Base-by-base conservation (phyloP, 805 yeast species). In the Hagleromyces aurorensis region DNA sequence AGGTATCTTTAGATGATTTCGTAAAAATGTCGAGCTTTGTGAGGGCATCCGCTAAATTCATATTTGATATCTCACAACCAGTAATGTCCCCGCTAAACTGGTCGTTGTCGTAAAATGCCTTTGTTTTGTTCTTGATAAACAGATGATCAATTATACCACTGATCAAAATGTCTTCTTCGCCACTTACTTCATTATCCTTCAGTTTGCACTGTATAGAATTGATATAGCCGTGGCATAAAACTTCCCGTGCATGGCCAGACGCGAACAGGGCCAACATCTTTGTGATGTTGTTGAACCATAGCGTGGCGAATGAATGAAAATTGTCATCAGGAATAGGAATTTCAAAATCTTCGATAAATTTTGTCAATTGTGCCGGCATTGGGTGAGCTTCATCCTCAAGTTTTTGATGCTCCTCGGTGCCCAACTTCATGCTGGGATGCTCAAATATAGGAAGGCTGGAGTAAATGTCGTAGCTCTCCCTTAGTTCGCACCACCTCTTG, bases 81-180 rank as follows among this genome's bases (percentile, higher is more conserved):
- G n/a, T n/a, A n/a, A n/a, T n/a, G n/a, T n/a, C n/a, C n/a, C n/a
- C n/a, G n/a, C n/a, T n/a, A n/a, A n/a, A n/a, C n/a, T n/a, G n/a
- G n/a, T n/a, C n/a, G n/a, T n/a, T n/a, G n/a, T n/a, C n/a, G n/a
- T 18, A 19, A 36, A 20, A 4, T 24, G 29, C 14, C 22, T 24
- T 12, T 11, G n/a, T 16, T 16, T 25, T 35, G 7, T 19, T 17
- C 8, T 27, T 30, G n/a, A 44, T 57, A 19, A 36, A 33, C 11
- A 76, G 36, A 36, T 67, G 67, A 50, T 78, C 87, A 15, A 78
- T 67, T 1, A 79, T 59, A 2, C 87, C 91, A 46, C 82, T 75
- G 5, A 78, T 62, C 13, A 76, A 49, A 2, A 72, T 60, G 26
- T 57, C 55, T 6, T 57, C 44, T 3, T 44, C 38, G 2, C 28